Evolutionary conservation across 306 rosid genomes (phyloP).

Genomic region (Styphnolobium japonicum): DNA sequence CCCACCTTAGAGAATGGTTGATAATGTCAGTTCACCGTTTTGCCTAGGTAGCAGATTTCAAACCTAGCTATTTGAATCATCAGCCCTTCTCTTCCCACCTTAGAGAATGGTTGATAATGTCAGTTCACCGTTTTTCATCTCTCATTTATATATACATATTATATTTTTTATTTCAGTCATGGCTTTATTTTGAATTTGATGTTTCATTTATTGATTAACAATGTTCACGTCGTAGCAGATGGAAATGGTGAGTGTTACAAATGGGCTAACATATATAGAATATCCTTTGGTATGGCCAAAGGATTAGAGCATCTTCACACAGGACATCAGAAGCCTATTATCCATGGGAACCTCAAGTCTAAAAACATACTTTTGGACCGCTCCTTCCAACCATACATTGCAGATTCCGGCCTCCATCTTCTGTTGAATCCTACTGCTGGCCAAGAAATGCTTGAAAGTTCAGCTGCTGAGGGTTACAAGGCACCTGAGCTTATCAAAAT

Average conservation of each 20-base stretch:
- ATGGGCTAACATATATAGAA: slow-evolving; percentile 61
- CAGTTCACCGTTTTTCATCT: no score
- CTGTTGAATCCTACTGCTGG: slow-evolving; percentile 72
- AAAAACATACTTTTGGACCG: slow-evolving; percentile 76
- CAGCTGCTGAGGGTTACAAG: slow-evolving; percentile 77
- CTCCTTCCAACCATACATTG: slow-evolving; percentile 53
- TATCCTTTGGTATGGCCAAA: slow-evolving; percentile 70
- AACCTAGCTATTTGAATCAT: background rate
- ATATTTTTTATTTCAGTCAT: background rate
- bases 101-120: background rate
- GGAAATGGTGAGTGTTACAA: slow-evolving; percentile 58
- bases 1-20: background rate
- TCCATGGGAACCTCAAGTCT: slow-evolving; percentile 88
- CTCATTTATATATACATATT: no score
- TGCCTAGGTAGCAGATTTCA: no score
- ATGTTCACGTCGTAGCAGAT: slow-evolving; percentile 47
- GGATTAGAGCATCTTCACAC: slow-evolving; percentile 87
- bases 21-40: no score
- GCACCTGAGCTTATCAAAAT: slow-evolving; percentile 88
- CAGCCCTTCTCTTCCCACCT: background rate
- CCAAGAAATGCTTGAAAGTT: slow-evolving; percentile 84
- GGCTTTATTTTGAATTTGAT: background rate
- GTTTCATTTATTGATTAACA: slow-evolving; percentile 13
- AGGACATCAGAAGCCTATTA: slow-evolving; percentile 51
- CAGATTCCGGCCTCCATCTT: slow-evolving; percentile 79